These are phyloP conservation scores for Nitzschia inconspicua DNA, from an alignment of 108 stramenopile species.

Conservation along the genomic window DNA sequence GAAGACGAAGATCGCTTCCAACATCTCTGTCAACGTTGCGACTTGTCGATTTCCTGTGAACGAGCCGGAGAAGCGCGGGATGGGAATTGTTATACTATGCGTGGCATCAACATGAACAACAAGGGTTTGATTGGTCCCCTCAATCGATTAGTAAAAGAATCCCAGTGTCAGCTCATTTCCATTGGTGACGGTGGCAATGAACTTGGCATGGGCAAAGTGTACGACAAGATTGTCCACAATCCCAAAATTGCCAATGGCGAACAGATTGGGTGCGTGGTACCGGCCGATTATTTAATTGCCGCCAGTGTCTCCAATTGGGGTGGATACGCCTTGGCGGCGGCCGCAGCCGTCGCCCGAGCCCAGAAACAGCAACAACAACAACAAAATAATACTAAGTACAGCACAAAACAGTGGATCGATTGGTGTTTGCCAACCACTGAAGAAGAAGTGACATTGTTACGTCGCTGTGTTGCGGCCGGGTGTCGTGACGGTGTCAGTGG, in stretches of 20 bases:
- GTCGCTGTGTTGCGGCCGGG: constrained; percentile 49
- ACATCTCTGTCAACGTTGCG: constrained; percentile 32
- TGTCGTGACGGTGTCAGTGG: constrained; percentile 73
- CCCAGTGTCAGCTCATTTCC: constrained; percentile 13
- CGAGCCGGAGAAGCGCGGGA: constrained; percentile 74
- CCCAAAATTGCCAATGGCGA: constrained; percentile 58
- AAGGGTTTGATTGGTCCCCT: constrained; percentile 68
- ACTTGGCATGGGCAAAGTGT: constrained; percentile 86
- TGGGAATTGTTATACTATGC: constrained; percentile 83
- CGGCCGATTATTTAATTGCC: constrained; percentile 69
- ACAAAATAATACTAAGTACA: background rate
- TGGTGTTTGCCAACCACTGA: constrained; percentile 52
- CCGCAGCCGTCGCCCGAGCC: constrained; percentile 46
- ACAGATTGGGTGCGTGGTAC: constrained; percentile 56
- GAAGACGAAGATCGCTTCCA: constrained; percentile 46
- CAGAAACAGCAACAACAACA: constrained; percentile 1
- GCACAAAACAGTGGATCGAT: constrained; percentile 19
- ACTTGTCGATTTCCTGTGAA: constrained; percentile 70
- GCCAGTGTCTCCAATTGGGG: constrained; percentile 89
- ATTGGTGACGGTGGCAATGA: constrained; percentile 74
- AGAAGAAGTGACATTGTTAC: constrained; percentile 47
- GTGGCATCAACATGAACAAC: constrained; percentile 71
- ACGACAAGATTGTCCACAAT: constrained; percentile 40
- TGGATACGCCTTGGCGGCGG: constrained; percentile 74
- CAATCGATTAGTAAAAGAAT: constrained; percentile 34